These are phyloP conservation scores for Mycena alexandri DNA, from an alignment of 768 basidiomycete species.

Conservation along the genomic window DNA sequence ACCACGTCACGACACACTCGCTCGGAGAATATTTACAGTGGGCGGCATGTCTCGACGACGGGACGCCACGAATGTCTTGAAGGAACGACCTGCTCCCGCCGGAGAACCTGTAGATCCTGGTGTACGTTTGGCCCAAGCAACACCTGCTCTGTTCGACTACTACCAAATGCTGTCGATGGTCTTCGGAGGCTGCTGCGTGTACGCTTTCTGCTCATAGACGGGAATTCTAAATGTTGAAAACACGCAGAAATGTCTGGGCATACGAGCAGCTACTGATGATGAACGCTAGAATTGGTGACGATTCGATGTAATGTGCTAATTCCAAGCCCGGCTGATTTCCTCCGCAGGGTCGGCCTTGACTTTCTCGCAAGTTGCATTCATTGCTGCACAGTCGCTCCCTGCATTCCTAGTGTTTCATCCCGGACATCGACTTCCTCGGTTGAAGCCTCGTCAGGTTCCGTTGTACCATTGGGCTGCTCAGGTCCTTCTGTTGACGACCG, in stretches of 20 bases:
- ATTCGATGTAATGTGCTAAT: not conserved
- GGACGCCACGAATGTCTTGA: constrained; percentile 28
- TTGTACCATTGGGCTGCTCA: constrained; percentile 76
- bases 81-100: not conserved
- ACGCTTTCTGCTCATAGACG: constrained; percentile 45
- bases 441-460: constrained; percentile 79
- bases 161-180: constrained; percentile 68
- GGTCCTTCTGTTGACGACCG: constrained; percentile 74
- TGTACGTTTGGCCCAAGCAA: constrained; percentile 46
- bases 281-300: constrained; percentile 75
- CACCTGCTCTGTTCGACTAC: constrained; percentile 55
- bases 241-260: constrained; percentile 78
- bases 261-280: constrained; percentile 81
- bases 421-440: constrained; percentile 56
- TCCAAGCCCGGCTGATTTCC: constrained; percentile 12
- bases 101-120: constrained; percentile 42
- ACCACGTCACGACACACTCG: no score
- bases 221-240: constrained; percentile 2
- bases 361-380: constrained; percentile 87
- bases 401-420: constrained; percentile 64
- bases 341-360: constrained; percentile 81
- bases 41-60: constrained; percentile 40
- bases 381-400: constrained; percentile 75
- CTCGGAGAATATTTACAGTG: no score
- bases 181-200: constrained; percentile 89